A percentile compares a stretch with the other conserved stretches of the same genome.
These are phyloP conservation scores for Aspergillus vadensis DNA, from an alignment of 2,329 filamentous ascomycete species.

Conservation along the genomic window DNA sequence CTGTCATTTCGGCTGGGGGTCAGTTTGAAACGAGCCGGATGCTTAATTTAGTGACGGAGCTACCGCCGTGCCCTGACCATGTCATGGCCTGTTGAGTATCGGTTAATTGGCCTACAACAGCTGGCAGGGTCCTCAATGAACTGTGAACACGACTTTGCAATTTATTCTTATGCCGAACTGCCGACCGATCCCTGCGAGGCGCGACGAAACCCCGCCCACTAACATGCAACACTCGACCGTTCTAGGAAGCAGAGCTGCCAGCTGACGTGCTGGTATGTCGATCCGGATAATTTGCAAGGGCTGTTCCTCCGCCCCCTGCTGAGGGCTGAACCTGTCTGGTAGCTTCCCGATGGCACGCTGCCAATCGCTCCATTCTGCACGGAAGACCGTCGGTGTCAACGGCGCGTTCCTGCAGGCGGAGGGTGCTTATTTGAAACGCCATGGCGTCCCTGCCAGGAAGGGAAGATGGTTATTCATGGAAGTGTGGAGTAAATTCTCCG, in stretches of 20 bases:
- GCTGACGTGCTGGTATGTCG: not conserved
- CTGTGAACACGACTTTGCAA: not conserved
- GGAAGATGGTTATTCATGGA: conserved; percentile 2
- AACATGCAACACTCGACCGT: not conserved
- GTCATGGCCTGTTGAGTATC: not conserved
- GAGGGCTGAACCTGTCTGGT: not conserved
- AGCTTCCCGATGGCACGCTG: not conserved
- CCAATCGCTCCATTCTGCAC: not conserved
- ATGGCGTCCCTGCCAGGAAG: too few relatives aligned
- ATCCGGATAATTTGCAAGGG: not conserved
- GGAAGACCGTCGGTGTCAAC: not conserved
- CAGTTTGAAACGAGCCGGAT: not conserved
- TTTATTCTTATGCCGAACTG: not conserved
- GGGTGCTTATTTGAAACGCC: not conserved
- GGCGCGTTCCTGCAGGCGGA: not conserved
- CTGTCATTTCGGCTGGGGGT: not conserved
- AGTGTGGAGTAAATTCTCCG: not conserved
- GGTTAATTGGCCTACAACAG: not conserved
- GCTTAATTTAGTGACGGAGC: not conserved
- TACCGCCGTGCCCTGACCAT: not conserved
- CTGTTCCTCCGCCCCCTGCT: not conserved
- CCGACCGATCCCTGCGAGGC: not conserved
- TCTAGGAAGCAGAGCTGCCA: not conserved
- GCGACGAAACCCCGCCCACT: not conserved
- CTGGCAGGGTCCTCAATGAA: not conserved